Evolutionary conservation across 129 eudicot species (phyloP), one percentile per base, ranked within the genome.

Genomic region (Silybum marianum): DNA sequence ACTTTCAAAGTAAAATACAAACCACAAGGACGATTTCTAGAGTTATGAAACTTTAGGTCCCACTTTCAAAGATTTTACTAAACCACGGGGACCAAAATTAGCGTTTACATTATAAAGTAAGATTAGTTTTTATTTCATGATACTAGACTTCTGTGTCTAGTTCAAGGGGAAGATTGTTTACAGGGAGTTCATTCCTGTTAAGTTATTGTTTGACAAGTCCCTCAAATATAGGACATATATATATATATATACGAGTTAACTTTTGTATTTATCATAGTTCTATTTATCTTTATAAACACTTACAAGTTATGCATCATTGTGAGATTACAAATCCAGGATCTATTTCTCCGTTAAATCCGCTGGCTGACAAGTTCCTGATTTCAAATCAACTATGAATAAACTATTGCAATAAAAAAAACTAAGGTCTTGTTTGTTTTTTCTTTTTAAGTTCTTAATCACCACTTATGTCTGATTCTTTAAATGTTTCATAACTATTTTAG

Each of bases 171-270:
- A 23, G 21, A 74, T 54, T n/a, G 84, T 90, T 86, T 84, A 88
- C 92, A 90, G 40, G 34, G 66, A 77, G 13, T 48, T 44, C 58
- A 88, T 60, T 32, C 95, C 92, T n/a, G 88, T 84, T 36, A 90
- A 80, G 23, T 75, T 82, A 67, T 90, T 90, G 78, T 80, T 74
- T 6, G 92, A 86, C 80, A 88, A 71, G 74, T 90, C 90, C 92
- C 92, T 88, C 88, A 85, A 80, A 80, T 66, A 36, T 68, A 34
- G 12, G 32, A 23, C 21, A 63, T 23, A 1, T n/a, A n/a, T n/a
- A n/a, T 36, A 1, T 25, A 32, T 9, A 22, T 38, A 3, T 32
- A 68, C 1, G 23, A 26, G 34, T 26, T n/a, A n/a, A 25, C 68
- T 44, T 78, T 14, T 69, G 32, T 46, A 28, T 9, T 42, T 21